phyloP scores from a whole-genome alignment of 495 filamentous ascomycete genomes.

The Penicillium ucsense region DNA sequence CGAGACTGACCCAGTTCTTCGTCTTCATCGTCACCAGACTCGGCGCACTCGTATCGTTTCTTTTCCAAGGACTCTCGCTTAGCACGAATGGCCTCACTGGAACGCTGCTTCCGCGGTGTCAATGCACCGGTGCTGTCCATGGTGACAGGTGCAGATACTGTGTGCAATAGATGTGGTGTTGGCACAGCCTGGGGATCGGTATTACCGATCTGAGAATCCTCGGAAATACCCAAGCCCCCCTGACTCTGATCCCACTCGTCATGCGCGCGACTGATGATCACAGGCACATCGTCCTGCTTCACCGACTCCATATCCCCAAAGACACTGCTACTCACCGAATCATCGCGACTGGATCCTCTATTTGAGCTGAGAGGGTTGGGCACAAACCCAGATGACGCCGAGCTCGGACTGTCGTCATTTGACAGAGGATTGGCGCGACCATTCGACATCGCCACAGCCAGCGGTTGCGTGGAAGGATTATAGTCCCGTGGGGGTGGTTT shows the following conservation, averaged over 20 bases:
- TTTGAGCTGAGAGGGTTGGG: slow-evolving; percentile 61
- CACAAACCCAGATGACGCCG: slow-evolving; percentile 68
- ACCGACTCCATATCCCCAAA: slow-evolving; percentile 78
- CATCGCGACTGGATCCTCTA: slow-evolving; percentile 65
- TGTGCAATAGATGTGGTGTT: slow-evolving; percentile 47
- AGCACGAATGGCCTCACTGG: slow-evolving; percentile 66
- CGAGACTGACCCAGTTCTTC: slow-evolving; percentile 68
- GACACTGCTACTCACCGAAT: slow-evolving; percentile 77
- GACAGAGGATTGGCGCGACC: slow-evolving; percentile 51
- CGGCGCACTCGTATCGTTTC: slow-evolving; percentile 64
- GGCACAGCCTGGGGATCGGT: slow-evolving; percentile 24
- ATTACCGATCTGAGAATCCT: slow-evolving; percentile 23
- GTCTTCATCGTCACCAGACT: slow-evolving; percentile 88
- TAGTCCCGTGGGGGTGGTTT: slow-evolving; percentile 58
- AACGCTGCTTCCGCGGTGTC: slow-evolving; percentile 55
- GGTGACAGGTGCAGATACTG: slow-evolving; percentile 58
- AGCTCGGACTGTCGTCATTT: slow-evolving; percentile 75
- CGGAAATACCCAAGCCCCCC: slow-evolving; percentile 62
- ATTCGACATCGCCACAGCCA: slow-evolving; percentile 51
- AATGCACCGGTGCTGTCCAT: slow-evolving; percentile 40
- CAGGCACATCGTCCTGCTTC: slow-evolving; percentile 67
- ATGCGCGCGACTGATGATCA: slow-evolving; percentile 61
- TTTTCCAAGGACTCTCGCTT: slow-evolving; percentile 71
- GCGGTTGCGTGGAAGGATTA: slow-evolving; percentile 24
- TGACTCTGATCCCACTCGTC: slow-evolving; percentile 62